Evolutionary conservation across 1,284 basidiomycete species (phyloP).

Genomic region (Mycena sp.): DNA sequence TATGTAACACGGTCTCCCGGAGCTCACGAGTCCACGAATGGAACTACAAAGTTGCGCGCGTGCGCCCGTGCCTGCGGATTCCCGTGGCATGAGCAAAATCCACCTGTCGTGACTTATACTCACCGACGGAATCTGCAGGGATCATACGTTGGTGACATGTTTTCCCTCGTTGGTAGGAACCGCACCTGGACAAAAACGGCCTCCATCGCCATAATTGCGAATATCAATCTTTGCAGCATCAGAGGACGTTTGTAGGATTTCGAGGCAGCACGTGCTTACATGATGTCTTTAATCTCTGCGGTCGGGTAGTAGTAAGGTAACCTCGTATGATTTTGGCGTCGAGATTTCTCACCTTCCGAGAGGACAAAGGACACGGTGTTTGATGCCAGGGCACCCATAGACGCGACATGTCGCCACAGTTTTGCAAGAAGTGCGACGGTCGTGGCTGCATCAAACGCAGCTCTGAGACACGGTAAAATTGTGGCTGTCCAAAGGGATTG

Average conservation of each 20-base stretch:
- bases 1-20: background rate
- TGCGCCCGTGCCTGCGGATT: background rate
- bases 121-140: background rate
- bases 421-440: background rate
- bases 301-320: no score
- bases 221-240: conserved; percentile 1
- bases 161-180: no score
- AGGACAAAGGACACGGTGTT: background rate
- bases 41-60: background rate
- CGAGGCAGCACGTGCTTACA: background rate
- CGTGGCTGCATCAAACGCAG: conserved; percentile 5
- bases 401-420: background rate
- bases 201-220: background rate
- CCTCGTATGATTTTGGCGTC: no score
- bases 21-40: background rate
- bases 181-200: background rate
- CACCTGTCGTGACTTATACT: no score
- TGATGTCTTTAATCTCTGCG: background rate
- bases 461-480: conserved; percentile 9
- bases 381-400: background rate
- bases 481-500: background rate
- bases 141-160: no score
- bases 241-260: no score
- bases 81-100: no score
- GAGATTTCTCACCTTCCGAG: background rate